Percentiles rank a stretch among this genome's conserved stretches.
Conservation (phyloP, 495 filamentous ascomycete genomes). For the Neurospora hispaniola region DNA sequence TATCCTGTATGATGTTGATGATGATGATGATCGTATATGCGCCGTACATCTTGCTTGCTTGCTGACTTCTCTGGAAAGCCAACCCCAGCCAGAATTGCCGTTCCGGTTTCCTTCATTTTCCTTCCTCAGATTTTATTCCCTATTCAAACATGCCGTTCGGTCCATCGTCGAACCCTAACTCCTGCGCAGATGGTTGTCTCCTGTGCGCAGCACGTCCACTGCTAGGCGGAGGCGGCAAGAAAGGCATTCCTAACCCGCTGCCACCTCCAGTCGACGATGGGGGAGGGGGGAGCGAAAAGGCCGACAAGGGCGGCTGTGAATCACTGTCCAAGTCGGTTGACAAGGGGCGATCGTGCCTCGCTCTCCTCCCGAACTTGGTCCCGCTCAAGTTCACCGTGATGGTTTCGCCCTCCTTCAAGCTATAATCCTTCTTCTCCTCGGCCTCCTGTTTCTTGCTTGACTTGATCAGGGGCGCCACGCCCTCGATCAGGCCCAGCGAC, state of each 20-base stretch:
- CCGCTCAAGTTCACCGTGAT: constrained; percentile 67
- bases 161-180: constrained; percentile 55
- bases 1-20: neutral
- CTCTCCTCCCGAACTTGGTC: constrained; percentile 34
- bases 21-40: neutral
- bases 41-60: neutral
- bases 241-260: constrained; percentile 5
- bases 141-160: constrained; percentile 52
- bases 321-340: constrained; percentile 9
- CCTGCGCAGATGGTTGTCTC: constrained; percentile 40
- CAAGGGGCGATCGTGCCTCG: constrained; percentile 6
- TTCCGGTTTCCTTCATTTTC: neutral
- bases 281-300: constrained; percentile 45
- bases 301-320: constrained; percentile 19
- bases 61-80: neutral
- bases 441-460: constrained; percentile 18
- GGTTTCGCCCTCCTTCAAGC: constrained; percentile 74
- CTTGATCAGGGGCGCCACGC: constrained; percentile 15
- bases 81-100: neutral
- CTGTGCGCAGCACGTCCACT: constrained; percentile 38
- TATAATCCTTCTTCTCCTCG: constrained; percentile 57
- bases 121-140: neutral
- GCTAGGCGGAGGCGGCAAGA: constrained; percentile 50
- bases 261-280: constrained; percentile 10
- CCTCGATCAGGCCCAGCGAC: constrained; percentile 35